These are phyloP conservation scores for Solanum bulbocastanum DNA, from an alignment of 257 asterid genomes.

Conservation along the genomic window DNA sequence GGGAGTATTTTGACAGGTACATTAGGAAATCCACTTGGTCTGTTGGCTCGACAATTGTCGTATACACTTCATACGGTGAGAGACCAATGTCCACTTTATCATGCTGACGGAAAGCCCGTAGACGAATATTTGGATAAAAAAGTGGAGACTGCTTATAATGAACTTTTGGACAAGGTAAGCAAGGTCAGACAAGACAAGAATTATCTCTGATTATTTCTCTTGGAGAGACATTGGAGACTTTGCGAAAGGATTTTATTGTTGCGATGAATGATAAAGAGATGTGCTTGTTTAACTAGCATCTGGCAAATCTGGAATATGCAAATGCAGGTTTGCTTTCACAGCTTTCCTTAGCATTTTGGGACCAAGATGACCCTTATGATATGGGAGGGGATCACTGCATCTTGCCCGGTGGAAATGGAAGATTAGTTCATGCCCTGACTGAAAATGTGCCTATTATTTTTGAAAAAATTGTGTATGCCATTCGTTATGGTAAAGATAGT, in stretches of 20 bases:
- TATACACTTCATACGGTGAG: not conserved
- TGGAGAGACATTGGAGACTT: not conserved
- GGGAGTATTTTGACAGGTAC: constrained; percentile 54
- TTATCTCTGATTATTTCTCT: not conserved
- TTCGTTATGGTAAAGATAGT: not conserved
- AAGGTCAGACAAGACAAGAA: constrained; percentile 52
- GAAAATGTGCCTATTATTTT: not conserved
- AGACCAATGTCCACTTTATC: constrained; percentile 69
- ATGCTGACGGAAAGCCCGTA: constrained; percentile 50
- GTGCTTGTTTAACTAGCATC: not conserved
- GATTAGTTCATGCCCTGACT: not conserved
- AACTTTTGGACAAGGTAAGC: constrained; percentile 59
- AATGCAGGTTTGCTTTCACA: not conserved
- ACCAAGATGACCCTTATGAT: not conserved
- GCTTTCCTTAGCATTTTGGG: not conserved
- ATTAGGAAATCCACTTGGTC: constrained; percentile 57
- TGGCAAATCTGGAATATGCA: not conserved
- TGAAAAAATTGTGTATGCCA: not conserved
- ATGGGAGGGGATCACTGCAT: not conserved
- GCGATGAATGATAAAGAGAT: not conserved
- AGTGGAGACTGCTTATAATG: constrained; percentile 62
- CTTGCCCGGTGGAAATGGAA: not conserved
- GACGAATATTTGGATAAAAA: constrained; percentile 52
- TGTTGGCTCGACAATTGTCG: not conserved
- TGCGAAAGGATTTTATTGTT: not conserved